phyloP scores from a whole-genome alignment of 441 rosid species.

The Gossypium schwendimanii region DNA sequence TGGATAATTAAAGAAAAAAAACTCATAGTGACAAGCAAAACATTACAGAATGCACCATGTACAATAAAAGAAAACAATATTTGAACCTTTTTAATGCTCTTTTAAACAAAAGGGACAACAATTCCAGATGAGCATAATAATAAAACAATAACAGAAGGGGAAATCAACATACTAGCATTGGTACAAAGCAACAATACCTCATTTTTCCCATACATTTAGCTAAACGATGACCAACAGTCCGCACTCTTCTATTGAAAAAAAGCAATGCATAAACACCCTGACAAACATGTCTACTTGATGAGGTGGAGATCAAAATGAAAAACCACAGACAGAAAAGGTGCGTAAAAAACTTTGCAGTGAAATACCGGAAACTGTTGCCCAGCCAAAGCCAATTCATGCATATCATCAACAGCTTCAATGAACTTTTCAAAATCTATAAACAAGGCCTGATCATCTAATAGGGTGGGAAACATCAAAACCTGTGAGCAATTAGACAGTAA shows the following conservation, averaged over 20 bases:
- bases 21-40: not conserved
- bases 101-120: not conserved
- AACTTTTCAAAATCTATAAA: constrained; percentile 77
- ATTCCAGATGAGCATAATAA: not conserved
- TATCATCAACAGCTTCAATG: constrained; percentile 78
- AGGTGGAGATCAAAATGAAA: constrained; percentile 11
- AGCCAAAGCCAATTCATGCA: constrained; percentile 94
- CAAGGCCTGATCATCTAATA: constrained; percentile 77
- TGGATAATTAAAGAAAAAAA: not conserved
- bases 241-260: constrained; percentile 88
- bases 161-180: not conserved
- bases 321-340: constrained; percentile 12
- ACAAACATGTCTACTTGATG: constrained; percentile 14
- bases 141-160: not conserved
- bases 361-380: constrained; percentile 90
- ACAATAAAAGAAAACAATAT: not conserved
- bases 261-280: constrained; percentile 95
- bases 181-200: constrained; percentile 44
- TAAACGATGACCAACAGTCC: constrained; percentile 76
- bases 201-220: constrained; percentile 88
- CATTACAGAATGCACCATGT: not conserved
- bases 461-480: constrained; percentile 93
- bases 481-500: constrained; percentile 25
- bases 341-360: constrained; percentile 14
- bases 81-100: not conserved